Conservation (phyloP, 2,329 filamentous ascomycete genomes). For the Pseudocercospora eumusae region DNA sequence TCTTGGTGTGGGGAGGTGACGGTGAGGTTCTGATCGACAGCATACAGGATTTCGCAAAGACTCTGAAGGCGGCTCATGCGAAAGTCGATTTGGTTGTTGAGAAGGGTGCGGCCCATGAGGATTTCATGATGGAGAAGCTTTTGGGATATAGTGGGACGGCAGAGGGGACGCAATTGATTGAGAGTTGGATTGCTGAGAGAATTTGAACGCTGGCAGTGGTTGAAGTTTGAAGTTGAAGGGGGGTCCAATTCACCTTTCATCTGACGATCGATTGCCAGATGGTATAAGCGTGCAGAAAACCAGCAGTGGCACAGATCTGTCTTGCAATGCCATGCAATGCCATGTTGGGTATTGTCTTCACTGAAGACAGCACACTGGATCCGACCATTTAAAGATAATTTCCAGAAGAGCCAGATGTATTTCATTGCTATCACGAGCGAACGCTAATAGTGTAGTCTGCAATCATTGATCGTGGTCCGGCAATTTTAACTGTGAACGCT, state of each 20-base stretch:
- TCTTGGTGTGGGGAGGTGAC: conserved; percentile 57
- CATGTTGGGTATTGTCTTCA: neutral
- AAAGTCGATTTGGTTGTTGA: conserved; percentile 41
- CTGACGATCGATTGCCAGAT: neutral
- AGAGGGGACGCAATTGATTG: conserved; percentile 41
- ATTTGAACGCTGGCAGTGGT: neutral
- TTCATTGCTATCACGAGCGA: neutral
- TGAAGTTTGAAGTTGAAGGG: neutral
- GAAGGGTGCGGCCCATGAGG: conserved; percentile 44
- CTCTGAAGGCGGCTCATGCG: conserved; percentile 48
- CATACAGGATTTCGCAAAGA: conserved; percentile 54
- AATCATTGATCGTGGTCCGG: neutral
- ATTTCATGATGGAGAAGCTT: conserved; percentile 46
- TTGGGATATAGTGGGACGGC: conserved; percentile 44
- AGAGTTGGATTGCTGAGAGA: conserved; percentile 44
- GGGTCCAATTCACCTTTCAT: neutral
- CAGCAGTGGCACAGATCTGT: neutral
- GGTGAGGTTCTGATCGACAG: conserved; percentile 60
- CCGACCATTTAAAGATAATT: neutral
- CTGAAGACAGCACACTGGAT: neutral
- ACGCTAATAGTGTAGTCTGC: neutral
- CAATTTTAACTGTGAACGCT: neutral
- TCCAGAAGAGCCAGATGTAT: neutral
- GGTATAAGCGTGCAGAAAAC: neutral
- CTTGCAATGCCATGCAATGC: no score